These are phyloP conservation scores for Thielaviopsis cerberus DNA, from an alignment of 2,329 filamentous ascomycete genomes.

Conservation along the genomic window DNA sequence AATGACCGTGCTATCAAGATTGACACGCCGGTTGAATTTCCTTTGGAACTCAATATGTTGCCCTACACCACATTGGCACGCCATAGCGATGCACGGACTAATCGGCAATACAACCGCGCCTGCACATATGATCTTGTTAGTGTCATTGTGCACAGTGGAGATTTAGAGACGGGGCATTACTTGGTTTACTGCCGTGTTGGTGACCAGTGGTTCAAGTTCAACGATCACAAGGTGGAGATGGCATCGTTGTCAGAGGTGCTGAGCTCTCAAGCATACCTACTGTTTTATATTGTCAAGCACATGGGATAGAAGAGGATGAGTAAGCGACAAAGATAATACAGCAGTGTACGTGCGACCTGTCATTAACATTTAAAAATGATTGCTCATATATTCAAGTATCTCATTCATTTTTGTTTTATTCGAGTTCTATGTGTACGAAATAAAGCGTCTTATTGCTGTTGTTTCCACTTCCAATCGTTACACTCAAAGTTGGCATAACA, in stretches of 20 bases:
- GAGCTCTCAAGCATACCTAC: constrained; percentile 66
- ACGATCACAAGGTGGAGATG: constrained; percentile 79
- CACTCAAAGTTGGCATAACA: constrained; percentile 67
- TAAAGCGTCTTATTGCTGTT: constrained; percentile 12
- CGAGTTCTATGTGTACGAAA: not conserved
- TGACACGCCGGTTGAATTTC: constrained; percentile 70
- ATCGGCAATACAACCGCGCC: constrained; percentile 39
- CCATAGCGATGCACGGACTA: constrained; percentile 26
- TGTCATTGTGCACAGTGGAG: constrained; percentile 83
- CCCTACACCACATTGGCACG: constrained; percentile 62
- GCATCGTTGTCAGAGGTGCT: constrained; percentile 74
- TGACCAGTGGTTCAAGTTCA: constrained; percentile 85
- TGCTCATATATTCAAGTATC: not conserved
- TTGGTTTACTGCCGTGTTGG: constrained; percentile 73
- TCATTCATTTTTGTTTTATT: not conserved
- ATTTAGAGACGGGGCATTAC: constrained; percentile 84
- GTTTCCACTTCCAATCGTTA: constrained; percentile 28
- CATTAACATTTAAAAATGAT: not conserved
- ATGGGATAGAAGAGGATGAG: constrained; percentile 16
- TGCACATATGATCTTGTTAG: constrained; percentile 75
- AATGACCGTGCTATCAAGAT: constrained; percentile 67
- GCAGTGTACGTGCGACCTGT: too few species aligned
- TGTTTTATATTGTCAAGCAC: constrained; percentile 66
- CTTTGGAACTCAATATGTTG: constrained; percentile 70
- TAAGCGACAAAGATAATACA: not conserved